A percentile compares a stretch with the other conserved stretches of the same genome.
phyloP scores from a whole-genome alignment of 495 filamentous ascomycete species.

The Neurospora africana region DNA sequence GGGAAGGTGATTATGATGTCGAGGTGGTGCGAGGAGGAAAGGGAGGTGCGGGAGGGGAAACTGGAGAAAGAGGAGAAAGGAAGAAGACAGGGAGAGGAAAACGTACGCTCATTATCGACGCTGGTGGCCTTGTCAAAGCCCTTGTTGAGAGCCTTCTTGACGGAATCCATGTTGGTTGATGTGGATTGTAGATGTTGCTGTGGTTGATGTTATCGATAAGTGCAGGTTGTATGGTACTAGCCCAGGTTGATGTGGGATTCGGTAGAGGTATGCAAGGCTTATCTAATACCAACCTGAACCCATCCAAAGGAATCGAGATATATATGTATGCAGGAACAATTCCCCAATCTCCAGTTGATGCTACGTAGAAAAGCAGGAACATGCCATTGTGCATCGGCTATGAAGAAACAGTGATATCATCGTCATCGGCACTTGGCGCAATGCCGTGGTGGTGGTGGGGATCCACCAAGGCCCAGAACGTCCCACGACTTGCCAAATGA shows the following conservation, averaged over 20 bases:
- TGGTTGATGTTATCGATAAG: not conserved
- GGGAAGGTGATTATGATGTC: no score
- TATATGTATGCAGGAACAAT: not conserved
- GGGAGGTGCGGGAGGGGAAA: not conserved
- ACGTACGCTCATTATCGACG: conserved; percentile 8
- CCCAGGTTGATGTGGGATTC: no score
- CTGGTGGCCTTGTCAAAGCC: conserved; percentile 6
- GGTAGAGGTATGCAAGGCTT: not conserved
- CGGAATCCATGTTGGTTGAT: conserved; percentile 1
- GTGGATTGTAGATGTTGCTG: not conserved
- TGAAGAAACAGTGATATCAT: not conserved
- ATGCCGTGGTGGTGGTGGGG: not conserved
- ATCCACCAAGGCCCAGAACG: not conserved
- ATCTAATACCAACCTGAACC: not conserved
- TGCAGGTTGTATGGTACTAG: no score
- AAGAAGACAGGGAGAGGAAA: not conserved
- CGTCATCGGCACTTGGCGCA: not conserved
- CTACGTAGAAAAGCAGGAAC: not conserved
- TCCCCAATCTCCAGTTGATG: not conserved
- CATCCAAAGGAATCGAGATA: not conserved
- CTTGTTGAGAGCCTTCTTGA: conserved; percentile 6
- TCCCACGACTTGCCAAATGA: not conserved
- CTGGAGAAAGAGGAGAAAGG: not conserved
- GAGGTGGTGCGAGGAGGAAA: no score
- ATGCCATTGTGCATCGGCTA: not conserved